These are phyloP conservation scores for Ophiostoma fasciatum DNA, from an alignment of 2,329 filamentous ascomycete species.

Conservation along the genomic window DNA sequence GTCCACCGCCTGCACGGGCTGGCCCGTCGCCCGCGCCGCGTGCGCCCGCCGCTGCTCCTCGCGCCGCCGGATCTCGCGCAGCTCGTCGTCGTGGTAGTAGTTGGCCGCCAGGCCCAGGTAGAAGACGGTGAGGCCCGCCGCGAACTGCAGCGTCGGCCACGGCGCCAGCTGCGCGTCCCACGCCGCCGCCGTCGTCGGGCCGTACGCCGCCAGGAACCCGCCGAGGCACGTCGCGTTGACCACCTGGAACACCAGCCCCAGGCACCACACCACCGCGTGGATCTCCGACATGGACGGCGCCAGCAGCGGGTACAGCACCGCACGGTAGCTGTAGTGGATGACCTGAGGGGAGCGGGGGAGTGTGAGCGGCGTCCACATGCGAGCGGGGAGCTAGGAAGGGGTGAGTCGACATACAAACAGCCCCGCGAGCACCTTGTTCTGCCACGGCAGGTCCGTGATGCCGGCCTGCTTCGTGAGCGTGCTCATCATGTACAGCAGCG, in stretches of 20 bases:
- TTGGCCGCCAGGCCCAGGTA: conserved; percentile 63
- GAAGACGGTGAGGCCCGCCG: conserved; percentile 59
- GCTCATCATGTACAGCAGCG: conserved; percentile 64
- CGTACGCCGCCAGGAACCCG: conserved; percentile 75
- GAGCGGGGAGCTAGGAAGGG: too few species aligned
- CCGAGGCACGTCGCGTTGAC: conserved; percentile 65
- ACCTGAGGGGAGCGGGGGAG: conserved; percentile 33
- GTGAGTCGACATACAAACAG: conserved; percentile 46
- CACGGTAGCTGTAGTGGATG: conserved; percentile 84
- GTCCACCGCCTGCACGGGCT: conserved; percentile 31
- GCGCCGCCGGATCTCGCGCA: conserved; percentile 69
- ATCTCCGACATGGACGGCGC: conserved; percentile 91
- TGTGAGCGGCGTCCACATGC: too few species aligned
- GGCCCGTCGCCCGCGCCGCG: conserved; percentile 22
- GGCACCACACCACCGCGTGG: conserved; percentile 50
- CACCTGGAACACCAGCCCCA: conserved; percentile 61
- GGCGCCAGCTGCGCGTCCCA: conserved; percentile 29
- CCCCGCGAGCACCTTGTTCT: conserved; percentile 60
- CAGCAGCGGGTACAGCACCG: conserved; percentile 64
- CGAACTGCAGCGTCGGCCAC: conserved; percentile 30
- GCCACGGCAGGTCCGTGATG: conserved; percentile 51
- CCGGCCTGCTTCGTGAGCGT: conserved; percentile 46
- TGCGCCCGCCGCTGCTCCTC: conserved; percentile 45
- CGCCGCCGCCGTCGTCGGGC: conserved; percentile 42
- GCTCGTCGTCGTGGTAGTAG: conserved; percentile 77